A percentile compares a stretch with the other conserved stretches of the same genome.
Evolutionary conservation across 1,139 yeast genomes (phyloP).

Genomic region (Groenewaldozyma sp.): DNA sequence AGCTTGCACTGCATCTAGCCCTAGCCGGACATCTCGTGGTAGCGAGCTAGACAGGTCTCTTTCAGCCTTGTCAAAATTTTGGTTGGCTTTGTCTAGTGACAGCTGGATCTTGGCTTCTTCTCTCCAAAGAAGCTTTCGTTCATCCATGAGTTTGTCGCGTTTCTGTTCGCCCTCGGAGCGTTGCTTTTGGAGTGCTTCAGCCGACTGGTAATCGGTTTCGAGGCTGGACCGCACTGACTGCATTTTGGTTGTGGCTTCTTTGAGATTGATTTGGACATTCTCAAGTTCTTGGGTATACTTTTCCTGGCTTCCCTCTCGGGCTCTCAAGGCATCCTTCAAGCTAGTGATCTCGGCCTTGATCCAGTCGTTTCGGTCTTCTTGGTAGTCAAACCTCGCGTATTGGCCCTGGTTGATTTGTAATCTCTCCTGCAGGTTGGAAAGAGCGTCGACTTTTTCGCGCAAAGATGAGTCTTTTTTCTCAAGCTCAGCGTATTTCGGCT

Average conservation of each 20-base stretch:
- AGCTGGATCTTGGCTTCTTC: slow-evolving; percentile 59
- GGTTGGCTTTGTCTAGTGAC: slow-evolving; percentile 44
- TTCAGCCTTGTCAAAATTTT: slow-evolving; percentile 38
- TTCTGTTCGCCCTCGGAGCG: slow-evolving; percentile 12
- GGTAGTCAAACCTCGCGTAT: slow-evolving; percentile 47
- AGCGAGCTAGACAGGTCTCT: slow-evolving; percentile 51
- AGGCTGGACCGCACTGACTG: slow-evolving; percentile 25
- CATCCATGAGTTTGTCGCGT: slow-evolving; percentile 42
- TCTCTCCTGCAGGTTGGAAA: slow-evolving; percentile 50
- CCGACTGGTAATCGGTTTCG: slow-evolving; percentile 26
- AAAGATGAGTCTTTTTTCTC: slow-evolving; percentile 35
- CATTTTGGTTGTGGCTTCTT: slow-evolving; percentile 14
- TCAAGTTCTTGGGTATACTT: slow-evolving; percentile 18
- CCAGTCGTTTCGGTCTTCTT: slow-evolving; percentile 62
- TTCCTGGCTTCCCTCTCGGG: slow-evolving; percentile 16
- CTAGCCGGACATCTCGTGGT: slow-evolving; percentile 51
- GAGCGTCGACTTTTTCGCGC: slow-evolving; percentile 36
- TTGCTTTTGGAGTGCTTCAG: slow-evolving; percentile 16
- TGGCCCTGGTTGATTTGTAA: slow-evolving; percentile 70
- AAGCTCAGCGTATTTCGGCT: slow-evolving; percentile 25
- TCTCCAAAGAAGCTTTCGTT: slow-evolving; percentile 70
- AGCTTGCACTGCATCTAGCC: slow-evolving; percentile 55
- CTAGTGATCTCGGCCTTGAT: slow-evolving; percentile 41
- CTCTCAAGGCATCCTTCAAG: slow-evolving; percentile 30
- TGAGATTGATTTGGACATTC: slow-evolving; percentile 14